Evolutionary conservation across 2,329 filamentous ascomycete species (phyloP), one percentile per base, ranked within the genome.

Genomic region (Fusarium sublunatum): DNA sequence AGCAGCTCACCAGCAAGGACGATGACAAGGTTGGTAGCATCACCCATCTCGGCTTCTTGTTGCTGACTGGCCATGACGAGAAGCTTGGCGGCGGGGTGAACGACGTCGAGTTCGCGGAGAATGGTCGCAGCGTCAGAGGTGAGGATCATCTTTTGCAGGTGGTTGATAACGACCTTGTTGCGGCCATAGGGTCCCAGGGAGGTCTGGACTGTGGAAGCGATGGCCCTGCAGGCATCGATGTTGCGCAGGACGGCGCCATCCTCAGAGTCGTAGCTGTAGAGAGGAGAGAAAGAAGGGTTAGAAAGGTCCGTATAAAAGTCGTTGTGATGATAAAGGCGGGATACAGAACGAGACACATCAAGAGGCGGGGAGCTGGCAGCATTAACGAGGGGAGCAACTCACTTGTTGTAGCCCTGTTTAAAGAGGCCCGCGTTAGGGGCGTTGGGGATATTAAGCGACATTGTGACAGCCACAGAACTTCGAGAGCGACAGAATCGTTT

Each of bases 151-250:
- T 99, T 99, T 79, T 97, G 92, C 64, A 99, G 86, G 82, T 99
- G 96, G 84, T 99, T 99, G 85, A 99, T 98, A 82, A 99, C 92
- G 75, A 99, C 93, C 84, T 99, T 99, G 85, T 99, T 99, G 79
- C 95, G 91, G 74, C 95, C 95, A 80, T 97, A 97, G 59, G 95
- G 95, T 48, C 95, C 96, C 32, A 99, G 86, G 41, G 95, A 98
- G 54, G 95, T 98, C 83, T 97, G 93, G 45, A 99, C 95, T 48
- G 95, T 99, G 73, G 91, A 91, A 57, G 95, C 89, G 79, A 99
- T 98, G 69, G 95, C 92, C 67, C 93, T 88, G 83, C 95, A 99
- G 76, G 96, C 95, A 76, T 99, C 96, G 81, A 99, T 98, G 80
- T 99, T 99, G 75, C 95, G 93, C 68, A 98, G 86, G 69, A 99